phyloP scores from a whole-genome alignment of 225 moss, liverwort and hornwort species.

The Thuidium tamariscinum region DNA sequence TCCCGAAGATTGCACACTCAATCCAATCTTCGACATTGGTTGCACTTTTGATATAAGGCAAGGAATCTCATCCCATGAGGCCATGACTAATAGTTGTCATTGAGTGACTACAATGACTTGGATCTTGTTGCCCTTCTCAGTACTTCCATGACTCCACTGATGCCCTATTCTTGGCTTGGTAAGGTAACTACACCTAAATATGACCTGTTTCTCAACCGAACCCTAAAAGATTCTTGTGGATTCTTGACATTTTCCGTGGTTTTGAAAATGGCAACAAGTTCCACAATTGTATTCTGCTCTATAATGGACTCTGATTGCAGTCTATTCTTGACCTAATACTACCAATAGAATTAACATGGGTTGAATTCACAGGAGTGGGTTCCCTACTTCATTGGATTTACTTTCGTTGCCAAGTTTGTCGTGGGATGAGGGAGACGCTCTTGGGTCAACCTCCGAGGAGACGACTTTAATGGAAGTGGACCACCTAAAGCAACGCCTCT shows the following conservation, averaged over 20 bases:
- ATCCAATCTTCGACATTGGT: background rate
- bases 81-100: no score
- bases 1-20: no score
- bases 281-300: background rate
- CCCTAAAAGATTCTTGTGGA: background rate
- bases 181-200: background rate
- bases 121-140: background rate
- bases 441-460: background rate
- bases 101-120: background rate
- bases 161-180: background rate
- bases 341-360: background rate
- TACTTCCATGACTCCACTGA: background rate
- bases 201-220: background rate
- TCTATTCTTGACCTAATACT: background rate
- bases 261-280: background rate
- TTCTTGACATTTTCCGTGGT: background rate
- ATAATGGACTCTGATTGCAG: background rate
- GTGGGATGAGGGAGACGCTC: background rate
- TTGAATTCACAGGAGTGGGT: background rate
- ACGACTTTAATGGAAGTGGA: background rate
- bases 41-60: background rate
- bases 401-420: background rate
- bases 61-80: background rate
- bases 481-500: background rate
- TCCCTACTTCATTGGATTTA: background rate